Evolutionary conservation across 2,329 filamentous ascomycete genomes (phyloP).

Genomic region (Alternaria atra): DNA sequence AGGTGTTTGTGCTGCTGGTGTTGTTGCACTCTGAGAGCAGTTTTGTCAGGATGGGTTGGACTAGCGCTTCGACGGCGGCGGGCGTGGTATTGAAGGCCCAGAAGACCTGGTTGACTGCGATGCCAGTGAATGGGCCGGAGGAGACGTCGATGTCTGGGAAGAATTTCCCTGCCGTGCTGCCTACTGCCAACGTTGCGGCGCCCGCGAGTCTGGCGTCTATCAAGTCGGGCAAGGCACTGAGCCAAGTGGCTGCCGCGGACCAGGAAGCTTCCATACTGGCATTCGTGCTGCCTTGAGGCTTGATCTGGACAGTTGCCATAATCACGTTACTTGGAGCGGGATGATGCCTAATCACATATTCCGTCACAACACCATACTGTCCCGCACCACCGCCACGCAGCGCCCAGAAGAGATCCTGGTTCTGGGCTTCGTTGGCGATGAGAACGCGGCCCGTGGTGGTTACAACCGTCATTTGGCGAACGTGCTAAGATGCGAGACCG

Average conservation of each 20-base stretch:
- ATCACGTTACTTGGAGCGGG: constrained; percentile 17
- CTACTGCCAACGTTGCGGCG: neutral
- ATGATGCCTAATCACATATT: constrained; percentile 16
- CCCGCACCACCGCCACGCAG: constrained; percentile 23
- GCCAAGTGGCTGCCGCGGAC: neutral
- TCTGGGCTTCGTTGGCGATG: constrained; percentile 16
- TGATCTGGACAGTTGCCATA: constrained; percentile 14
- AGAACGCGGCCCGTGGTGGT: constrained; percentile 21
- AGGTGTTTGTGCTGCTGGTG: neutral
- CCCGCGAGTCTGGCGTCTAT: neutral
- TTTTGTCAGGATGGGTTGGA: constrained; percentile 13
- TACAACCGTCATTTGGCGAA: constrained; percentile 19
- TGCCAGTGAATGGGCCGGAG: constrained; percentile 9
- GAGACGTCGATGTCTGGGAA: neutral
- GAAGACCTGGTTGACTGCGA: constrained; percentile 27
- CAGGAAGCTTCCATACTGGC: neutral
- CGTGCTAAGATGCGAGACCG: constrained; percentile 27
- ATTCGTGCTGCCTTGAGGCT: neutral
- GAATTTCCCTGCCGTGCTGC: neutral
- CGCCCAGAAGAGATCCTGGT: constrained; percentile 31
- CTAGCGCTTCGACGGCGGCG: constrained; percentile 18
- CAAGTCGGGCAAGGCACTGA: neutral
- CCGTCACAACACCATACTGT: constrained; percentile 21
- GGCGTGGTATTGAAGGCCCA: constrained; percentile 35
- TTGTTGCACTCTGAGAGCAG: neutral